A percentile compares a stretch with the other conserved stretches of the same genome.
phyloP scores from a whole-genome alignment of 495 filamentous ascomycete genomes.

The Daldinia decipiens region DNA sequence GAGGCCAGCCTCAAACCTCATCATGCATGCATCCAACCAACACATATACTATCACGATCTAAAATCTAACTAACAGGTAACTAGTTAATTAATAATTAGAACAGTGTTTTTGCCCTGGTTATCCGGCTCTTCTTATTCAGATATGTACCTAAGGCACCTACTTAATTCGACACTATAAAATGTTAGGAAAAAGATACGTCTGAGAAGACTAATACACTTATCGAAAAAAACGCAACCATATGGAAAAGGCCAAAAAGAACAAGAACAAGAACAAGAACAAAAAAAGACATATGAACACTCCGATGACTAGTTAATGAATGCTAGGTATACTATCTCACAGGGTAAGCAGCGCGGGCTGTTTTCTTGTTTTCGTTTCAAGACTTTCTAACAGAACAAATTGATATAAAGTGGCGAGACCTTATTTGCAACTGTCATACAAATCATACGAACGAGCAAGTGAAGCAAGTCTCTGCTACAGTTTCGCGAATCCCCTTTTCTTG shows the following conservation, averaged over 20 bases:
- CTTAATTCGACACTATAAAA: slow-evolving; percentile 1
- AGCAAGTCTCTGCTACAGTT: slow-evolving; percentile 29
- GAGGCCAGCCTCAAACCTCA: slow-evolving; percentile 25
- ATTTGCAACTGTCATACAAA: slow-evolving; percentile 32
- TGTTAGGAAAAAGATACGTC: not conserved
- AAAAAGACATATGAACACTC: slow-evolving; percentile 23
- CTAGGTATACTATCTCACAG: slow-evolving; percentile 21
- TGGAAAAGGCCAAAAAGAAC: not conserved
- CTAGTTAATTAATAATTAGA: not conserved
- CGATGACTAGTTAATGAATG: slow-evolving; percentile 36
- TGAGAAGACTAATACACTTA: not conserved
- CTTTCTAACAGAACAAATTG: slow-evolving; percentile 7
- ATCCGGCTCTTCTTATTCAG: not conserved
- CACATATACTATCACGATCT: not conserved
- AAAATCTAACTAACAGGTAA: too few species aligned
- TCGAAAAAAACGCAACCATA: not conserved
- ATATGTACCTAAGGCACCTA: slow-evolving; percentile 4
- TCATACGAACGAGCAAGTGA: not conserved
- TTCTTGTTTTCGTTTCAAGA: slow-evolving; percentile 5
- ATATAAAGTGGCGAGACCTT: slow-evolving; percentile 20
- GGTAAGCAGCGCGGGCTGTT: slow-evolving; percentile 11
- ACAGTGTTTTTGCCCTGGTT: not conserved
- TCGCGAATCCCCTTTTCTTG: slow-evolving; percentile 35
- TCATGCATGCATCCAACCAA: not conserved
- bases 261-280: not conserved